Percentiles rank a stretch among this genome's conserved stretches.
phyloP scores from a whole-genome alignment of 371 early-diverging fungal genomes.

The Apophysomyces ossiformis region DNA sequence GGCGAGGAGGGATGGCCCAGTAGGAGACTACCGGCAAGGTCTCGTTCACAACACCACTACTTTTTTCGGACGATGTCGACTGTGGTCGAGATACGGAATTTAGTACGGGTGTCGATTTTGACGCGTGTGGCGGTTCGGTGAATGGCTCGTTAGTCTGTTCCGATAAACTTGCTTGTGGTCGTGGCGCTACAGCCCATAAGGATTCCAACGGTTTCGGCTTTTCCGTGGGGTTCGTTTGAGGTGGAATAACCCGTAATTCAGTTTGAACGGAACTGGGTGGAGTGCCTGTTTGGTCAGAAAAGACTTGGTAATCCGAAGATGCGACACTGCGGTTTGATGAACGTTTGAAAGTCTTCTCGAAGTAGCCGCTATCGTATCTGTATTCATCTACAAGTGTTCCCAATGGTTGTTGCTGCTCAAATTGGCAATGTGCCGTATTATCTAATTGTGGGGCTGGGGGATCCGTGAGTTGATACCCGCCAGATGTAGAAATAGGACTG shows the following conservation, averaged over 20 bases:
- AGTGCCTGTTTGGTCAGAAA: constrained; percentile 1
- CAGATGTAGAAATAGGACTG: background rate
- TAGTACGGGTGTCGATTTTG: constrained; percentile 2
- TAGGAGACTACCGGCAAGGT: constrained; percentile 3
- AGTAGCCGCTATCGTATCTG: constrained; percentile 18
- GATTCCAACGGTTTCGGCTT: constrained; percentile 18
- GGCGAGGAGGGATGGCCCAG: constrained; percentile 20
- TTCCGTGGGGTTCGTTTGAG: constrained; percentile 6
- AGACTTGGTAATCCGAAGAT: constrained; percentile 1
- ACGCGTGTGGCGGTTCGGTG: background rate
- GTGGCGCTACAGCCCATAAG: constrained; percentile 21
- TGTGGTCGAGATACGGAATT: background rate
- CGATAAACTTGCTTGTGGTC: constrained; percentile 1
- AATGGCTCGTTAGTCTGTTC: background rate
- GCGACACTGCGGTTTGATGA: constrained; percentile 21
- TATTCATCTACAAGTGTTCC: constrained; percentile 14
- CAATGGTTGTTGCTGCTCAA: background rate
- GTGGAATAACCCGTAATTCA: background rate
- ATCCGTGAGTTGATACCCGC: background rate
- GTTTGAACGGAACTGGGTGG: background rate
- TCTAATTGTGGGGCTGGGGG: background rate
- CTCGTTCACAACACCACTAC: constrained; percentile 1
- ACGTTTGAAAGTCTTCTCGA: constrained; percentile 21
- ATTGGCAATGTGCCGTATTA: background rate
- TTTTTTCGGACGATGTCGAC: constrained; percentile 18